Conservation (phyloP, 805 yeast genomes). For the Nakazawaea siamensis region DNA sequence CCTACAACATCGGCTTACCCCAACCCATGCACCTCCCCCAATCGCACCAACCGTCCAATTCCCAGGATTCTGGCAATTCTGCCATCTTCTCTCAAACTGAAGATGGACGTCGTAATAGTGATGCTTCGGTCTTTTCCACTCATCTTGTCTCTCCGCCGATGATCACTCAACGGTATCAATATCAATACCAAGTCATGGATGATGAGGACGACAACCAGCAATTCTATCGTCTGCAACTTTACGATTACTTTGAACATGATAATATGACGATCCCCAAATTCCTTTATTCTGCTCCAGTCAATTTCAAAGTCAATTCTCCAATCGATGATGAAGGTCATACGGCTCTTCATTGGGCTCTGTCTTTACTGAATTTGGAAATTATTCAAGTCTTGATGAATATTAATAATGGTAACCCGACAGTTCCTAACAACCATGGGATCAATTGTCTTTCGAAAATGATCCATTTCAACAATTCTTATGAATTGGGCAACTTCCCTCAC, state of each 20-base stretch:
- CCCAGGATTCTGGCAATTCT: conserved; percentile 11
- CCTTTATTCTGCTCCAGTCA: conserved; percentile 48
- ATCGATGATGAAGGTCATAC: conserved; percentile 80
- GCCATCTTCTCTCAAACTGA: conserved; percentile 10
- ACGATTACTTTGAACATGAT: conserved; percentile 41
- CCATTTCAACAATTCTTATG: conserved; percentile 66
- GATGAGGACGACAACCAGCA: conserved; percentile 27
- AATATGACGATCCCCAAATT: conserved; percentile 31
- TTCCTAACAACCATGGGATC: conserved; percentile 48
- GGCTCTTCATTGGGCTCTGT: conserved; percentile 79
- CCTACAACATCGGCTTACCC: conserved; percentile 4
- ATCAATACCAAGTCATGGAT: neutral
- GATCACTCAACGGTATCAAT: conserved; percentile 5
- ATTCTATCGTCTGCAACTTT: conserved; percentile 29
- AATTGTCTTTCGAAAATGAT: conserved; percentile 64
- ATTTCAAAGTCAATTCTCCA: conserved; percentile 56
- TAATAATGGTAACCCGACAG: conserved; percentile 54
- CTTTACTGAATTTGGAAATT: conserved; percentile 61
- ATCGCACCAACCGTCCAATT: conserved; percentile 14
- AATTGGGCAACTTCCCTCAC: conserved; percentile 48
- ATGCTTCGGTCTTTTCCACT: conserved; percentile 31
- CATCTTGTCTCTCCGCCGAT: conserved; percentile 14
- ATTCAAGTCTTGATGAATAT: conserved; percentile 45
- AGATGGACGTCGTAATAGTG: conserved; percentile 29
- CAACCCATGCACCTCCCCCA: conserved; percentile 15